phyloP scores from a whole-genome alignment of 2,329 filamentous ascomycete species.

The Alternaria sp. region DNA sequence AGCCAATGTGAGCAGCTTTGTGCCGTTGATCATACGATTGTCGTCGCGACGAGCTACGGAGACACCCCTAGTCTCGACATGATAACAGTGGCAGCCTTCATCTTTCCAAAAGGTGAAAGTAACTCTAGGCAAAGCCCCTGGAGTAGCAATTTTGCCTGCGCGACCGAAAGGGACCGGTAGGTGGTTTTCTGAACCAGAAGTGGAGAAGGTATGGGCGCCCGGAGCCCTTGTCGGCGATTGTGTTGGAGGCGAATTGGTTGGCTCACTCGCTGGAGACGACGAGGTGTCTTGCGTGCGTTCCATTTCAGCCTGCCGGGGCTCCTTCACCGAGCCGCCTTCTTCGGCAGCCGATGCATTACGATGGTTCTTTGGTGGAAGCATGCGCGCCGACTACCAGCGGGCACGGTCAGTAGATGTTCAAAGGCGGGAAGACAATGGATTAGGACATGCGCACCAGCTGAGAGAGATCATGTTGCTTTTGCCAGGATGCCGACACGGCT shows the following conservation, averaged over 20 bases:
- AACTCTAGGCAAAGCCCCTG: fast-evolving
- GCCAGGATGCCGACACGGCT: not conserved
- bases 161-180: not conserved
- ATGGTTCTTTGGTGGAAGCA: not conserved
- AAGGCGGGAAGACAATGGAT: not conserved
- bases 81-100: not conserved
- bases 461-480: not conserved
- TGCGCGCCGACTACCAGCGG: not conserved
- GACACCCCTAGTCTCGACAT: not conserved
- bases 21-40: not conserved
- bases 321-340: not conserved
- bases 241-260: fast-evolving
- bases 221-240: not conserved
- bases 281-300: not conserved
- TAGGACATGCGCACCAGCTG: not conserved
- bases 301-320: not conserved
- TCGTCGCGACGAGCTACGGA: not conserved
- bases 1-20: not conserved
- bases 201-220: not conserved
- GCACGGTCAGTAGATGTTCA: not conserved
- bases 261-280: not conserved
- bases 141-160: not conserved
- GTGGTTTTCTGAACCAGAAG: not conserved
- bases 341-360: not conserved
- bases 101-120: not conserved